Conservation (phyloP, 768 basidiomycete species). For the Podaxis sp. region DNA sequence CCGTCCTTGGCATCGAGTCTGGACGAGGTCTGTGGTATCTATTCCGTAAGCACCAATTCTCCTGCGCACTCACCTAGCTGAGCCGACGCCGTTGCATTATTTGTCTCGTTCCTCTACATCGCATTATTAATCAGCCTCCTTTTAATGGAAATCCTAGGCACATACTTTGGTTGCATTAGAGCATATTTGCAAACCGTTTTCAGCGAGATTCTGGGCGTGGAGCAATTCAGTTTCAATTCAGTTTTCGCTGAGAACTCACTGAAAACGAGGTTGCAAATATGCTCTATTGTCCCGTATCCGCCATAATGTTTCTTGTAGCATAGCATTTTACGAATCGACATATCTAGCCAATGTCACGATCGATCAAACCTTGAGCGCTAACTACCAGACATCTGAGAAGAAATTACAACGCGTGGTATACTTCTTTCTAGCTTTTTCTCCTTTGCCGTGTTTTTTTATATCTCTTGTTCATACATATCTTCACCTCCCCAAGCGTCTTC, state of each 20-base stretch:
- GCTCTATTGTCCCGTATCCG: too few relatives aligned
- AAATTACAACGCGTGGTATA: background rate
- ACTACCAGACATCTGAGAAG: background rate
- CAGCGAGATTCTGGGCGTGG: too few relatives aligned
- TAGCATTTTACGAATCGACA: background rate
- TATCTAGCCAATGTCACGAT: background rate
- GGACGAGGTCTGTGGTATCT: background rate
- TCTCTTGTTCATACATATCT: constrained; percentile 74
- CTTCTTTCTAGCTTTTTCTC: background rate
- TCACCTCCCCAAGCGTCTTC: constrained; percentile 40
- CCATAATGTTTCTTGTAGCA: background rate
- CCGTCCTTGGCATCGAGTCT: background rate
- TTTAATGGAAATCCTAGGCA: background rate
- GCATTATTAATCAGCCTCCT: background rate
- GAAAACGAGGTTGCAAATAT: too few relatives aligned
- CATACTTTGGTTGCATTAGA: background rate
- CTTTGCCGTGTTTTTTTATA: constrained; percentile 28
- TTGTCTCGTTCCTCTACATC: background rate
- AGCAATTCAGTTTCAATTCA: too few relatives aligned
- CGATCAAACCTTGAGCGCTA: background rate
- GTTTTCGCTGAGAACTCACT: too few relatives aligned
- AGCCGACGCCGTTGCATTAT: too few relatives aligned
- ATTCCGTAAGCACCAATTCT: too few relatives aligned
- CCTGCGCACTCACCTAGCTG: background rate
- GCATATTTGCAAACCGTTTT: too few relatives aligned